Evolutionary conservation across 805 yeast genomes (phyloP).

Genomic region (Starmerella ratchasimensis): DNA sequence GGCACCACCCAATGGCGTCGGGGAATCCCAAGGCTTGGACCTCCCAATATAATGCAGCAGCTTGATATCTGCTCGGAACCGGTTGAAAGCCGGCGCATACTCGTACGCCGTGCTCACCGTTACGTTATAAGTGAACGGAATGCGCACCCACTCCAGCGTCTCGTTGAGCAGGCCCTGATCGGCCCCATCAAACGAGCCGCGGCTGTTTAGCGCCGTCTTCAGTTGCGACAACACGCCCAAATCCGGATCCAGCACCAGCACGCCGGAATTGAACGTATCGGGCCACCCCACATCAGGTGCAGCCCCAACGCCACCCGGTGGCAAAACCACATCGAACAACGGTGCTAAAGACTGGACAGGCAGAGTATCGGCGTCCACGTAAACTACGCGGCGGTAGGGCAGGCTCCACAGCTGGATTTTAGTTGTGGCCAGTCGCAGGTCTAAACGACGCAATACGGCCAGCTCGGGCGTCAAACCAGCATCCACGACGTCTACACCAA

Average conservation of each 20-base stretch:
- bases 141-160: constrained; percentile 42
- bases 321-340: constrained; percentile 4
- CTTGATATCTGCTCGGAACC: constrained; percentile 35
- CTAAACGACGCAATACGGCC: constrained; percentile 34
- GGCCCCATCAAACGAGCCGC: constrained; percentile 64
- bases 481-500: constrained; percentile 22
- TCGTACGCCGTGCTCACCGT: constrained; percentile 49
- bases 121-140: constrained; percentile 77
- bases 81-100: constrained; percentile 53
- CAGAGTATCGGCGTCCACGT: constrained; percentile 42
- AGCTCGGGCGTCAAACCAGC: constrained; percentile 21
- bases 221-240: constrained; percentile 32
- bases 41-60: constrained; percentile 30
- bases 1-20: constrained; percentile 5
- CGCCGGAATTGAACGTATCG: constrained; percentile 74
- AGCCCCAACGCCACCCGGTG: constrained; percentile 27
- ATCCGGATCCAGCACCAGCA: constrained; percentile 48
- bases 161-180: constrained; percentile 85
- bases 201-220: constrained; percentile 19
- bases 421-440: constrained; percentile 34
- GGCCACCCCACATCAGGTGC: constrained; percentile 87
- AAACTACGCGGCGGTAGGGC: constrained; percentile 30
- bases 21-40: constrained; percentile 28
- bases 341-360: constrained; percentile 29
- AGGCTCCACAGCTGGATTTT: constrained; percentile 45